Conservation (phyloP, 495 filamentous ascomycete genomes). For the Acidomyces sp. region DNA sequence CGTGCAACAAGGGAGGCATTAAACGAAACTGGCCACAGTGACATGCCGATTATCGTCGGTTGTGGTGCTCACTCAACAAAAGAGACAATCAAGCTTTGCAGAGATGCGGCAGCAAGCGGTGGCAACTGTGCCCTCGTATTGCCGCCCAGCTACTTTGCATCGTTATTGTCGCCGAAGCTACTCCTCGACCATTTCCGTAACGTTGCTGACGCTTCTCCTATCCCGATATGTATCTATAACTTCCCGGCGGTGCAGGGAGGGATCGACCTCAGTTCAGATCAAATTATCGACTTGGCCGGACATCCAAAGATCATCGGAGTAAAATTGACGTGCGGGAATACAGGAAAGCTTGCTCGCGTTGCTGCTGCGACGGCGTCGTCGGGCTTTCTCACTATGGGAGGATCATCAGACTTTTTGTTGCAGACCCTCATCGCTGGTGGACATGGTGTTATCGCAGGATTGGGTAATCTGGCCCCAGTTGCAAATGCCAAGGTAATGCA, state of each 20-base stretch:
- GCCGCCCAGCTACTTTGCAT: conserved; percentile 73
- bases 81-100: conserved; percentile 69
- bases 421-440: conserved; percentile 77
- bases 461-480: conserved; percentile 72
- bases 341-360: conserved; percentile 75
- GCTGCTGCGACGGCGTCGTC: conserved; percentile 35
- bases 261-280: conserved; percentile 70
- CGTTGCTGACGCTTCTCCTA: conserved; percentile 67
- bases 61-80: conserved; percentile 74
- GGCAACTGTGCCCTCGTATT: conserved; percentile 77
- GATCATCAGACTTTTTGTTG: conserved; percentile 81
- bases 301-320: conserved; percentile 82
- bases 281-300: conserved; percentile 56
- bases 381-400: conserved; percentile 67
- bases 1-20: conserved; percentile 61
- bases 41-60: conserved; percentile 71
- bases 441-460: conserved; percentile 70
- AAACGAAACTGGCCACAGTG: conserved; percentile 51
- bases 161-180: conserved; percentile 47
- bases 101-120: conserved; percentile 58
- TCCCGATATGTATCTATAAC: conserved; percentile 89
- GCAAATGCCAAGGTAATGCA: conserved; percentile 59
- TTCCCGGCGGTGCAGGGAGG: conserved; percentile 73
- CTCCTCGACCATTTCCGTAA: conserved; percentile 61
- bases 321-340: conserved; percentile 91